Evolutionary conservation across 2,329 filamentous ascomycete species (phyloP).

Genomic region (Arthrinium phaeospermum): DNA sequence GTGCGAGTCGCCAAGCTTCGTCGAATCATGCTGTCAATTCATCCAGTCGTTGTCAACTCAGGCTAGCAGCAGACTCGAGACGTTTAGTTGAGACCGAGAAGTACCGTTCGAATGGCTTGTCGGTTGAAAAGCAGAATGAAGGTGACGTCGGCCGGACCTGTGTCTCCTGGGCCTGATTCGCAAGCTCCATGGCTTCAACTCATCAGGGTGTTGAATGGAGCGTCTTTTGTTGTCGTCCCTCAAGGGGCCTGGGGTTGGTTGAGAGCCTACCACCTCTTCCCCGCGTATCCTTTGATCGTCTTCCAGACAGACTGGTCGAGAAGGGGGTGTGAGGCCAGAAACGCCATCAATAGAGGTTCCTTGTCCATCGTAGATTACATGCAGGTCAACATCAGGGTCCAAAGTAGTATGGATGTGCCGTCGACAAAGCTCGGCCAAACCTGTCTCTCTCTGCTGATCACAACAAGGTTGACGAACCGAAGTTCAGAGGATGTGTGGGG

Average conservation of each 20-base stretch:
- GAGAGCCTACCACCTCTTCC: neutral
- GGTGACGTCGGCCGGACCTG: neutral
- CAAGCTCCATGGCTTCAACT: neutral
- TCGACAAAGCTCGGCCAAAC: slow-evolving; percentile 1
- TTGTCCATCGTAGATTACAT: slow-evolving; percentile 19
- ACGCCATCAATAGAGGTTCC: slow-evolving; percentile 6
- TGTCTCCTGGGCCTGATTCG: neutral
- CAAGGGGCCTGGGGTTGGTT: neutral
- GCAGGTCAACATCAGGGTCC: slow-evolving; percentile 18
- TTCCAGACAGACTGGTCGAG: neutral
- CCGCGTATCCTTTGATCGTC: neutral
- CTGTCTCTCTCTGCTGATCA: neutral
- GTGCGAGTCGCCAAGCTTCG: slow-evolving; percentile 7
- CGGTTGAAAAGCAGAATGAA: neutral
- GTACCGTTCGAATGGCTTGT: neutral
- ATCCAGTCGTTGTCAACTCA: slow-evolving; percentile 3
- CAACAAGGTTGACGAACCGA: slow-evolving; percentile 11
- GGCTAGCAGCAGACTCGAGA: slow-evolving; percentile 11
- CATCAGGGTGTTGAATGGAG: neutral
- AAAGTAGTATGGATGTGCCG: slow-evolving; percentile 5
- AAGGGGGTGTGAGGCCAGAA: neutral
- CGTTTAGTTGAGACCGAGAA: neutral
- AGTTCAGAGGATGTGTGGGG: neutral
- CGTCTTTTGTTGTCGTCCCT: neutral
- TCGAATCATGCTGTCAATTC: slow-evolving; percentile 16